A percentile compares a stretch with the other conserved stretches of the same genome.
Evolutionary conservation across 2,329 filamentous ascomycete species (phyloP).

Genomic region (Arthrobotrys sphaeroides): DNA sequence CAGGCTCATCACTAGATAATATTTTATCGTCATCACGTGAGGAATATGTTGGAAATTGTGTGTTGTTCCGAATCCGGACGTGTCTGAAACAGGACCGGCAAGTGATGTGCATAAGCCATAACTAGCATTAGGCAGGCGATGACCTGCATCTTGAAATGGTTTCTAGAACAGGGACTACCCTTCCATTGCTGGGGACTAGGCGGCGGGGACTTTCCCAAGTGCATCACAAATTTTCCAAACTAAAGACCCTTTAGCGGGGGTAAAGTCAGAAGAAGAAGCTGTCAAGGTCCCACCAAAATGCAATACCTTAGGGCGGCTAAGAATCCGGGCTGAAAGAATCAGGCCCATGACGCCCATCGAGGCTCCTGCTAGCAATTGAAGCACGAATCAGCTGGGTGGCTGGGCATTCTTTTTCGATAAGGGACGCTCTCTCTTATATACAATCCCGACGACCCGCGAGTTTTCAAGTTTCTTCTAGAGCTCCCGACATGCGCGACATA

Average conservation of each 20-base stretch:
- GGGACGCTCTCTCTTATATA: slow-evolving; percentile 1
- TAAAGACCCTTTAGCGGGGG: neutral
- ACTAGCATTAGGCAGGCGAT: slow-evolving; percentile 4
- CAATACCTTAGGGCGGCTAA: neutral
- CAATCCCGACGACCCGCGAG: neutral
- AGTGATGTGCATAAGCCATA: neutral
- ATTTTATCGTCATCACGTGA: no score
- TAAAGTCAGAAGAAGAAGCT: slow-evolving; percentile 7
- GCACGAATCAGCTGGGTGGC: neutral
- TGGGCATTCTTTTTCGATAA: slow-evolving; percentile 7
- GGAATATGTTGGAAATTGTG: neutral
- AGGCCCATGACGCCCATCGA: neutral
- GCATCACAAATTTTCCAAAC: neutral
- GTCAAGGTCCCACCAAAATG: neutral
- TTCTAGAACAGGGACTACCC: neutral
- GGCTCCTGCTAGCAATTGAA: neutral
- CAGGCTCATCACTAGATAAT: no score
- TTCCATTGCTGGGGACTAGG: neutral
- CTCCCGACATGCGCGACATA: neutral
- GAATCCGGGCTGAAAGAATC: neutral
- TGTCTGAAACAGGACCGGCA: slow-evolving; percentile 6
- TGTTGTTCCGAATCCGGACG: slow-evolving; percentile 3
- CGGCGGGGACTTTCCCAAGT: slow-evolving; percentile 1
- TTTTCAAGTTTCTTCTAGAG: slow-evolving; percentile 10
- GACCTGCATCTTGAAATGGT: neutral